Evolutionary conservation across 768 basidiomycete species (phyloP), one percentile per base, ranked within the genome.

Genomic region (Rhodotorula graminis): DNA sequence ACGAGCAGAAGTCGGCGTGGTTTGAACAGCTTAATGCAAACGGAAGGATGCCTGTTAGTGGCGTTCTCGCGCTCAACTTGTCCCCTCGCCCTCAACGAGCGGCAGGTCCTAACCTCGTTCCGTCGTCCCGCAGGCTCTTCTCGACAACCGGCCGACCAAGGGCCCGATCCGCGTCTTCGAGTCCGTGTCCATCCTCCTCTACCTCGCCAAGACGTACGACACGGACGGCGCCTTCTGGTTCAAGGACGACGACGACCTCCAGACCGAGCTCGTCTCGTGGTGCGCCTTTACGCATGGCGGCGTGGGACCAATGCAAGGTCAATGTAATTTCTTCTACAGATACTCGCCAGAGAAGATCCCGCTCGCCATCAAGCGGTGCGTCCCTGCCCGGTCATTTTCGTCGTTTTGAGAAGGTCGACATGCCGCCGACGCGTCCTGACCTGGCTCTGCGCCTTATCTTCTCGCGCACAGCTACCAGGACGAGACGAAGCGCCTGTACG

Each of bases 281-380:
- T 40, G 71, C 31, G 42, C 50, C 47, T 62, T 49, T 46, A 56
- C 37, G 14, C 65, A 61, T 11, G 65, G 76, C 33, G 76, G 72
- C 23, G 59, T 71, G 25, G 75, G 75, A 10, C 75, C 72, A 0
- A 74, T 73, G 72, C 70, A 71, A 46, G 71, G 73, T 55, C 23
- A 72, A 25, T 69, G 74, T 11, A 75, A 77, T 65, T 74, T 75
- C 57, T 77, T 77, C 64, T 65, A 60, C 72, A 65, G 76, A 31
- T 76, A 76, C 71, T 76, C 77, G 2, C 77, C 76, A 14, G 76
- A 77, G 70, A 77, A 78, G 70, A 74, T 77, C 42, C 55, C 42
- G 6, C 75, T 73, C 61, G 76, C 71, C 21, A 75, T 77, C 69
- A 46, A 67, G 25, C 53, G 67, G 29, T 61, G 21, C 29, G 61